phyloP scores from a whole-genome alignment of 495 filamentous ascomycete genomes.

The Talaromyces nanjingensis region DNA sequence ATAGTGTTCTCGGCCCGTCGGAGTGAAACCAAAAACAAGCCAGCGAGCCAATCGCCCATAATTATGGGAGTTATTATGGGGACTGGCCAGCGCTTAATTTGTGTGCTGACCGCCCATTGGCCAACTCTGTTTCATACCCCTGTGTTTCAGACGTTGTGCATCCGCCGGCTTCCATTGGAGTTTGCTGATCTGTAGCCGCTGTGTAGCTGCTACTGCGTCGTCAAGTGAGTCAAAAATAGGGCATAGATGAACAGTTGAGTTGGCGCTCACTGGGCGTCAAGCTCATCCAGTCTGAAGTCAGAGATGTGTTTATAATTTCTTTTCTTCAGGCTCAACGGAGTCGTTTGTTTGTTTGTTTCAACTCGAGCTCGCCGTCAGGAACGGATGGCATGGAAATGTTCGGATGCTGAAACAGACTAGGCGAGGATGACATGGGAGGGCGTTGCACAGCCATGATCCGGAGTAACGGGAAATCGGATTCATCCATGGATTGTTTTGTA shows the following conservation, averaged over 20 bases:
- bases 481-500: too few relatives aligned
- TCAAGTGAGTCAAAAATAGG: not conserved
- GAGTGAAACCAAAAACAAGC: not conserved
- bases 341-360: not conserved
- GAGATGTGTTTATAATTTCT: not conserved
- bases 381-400: not conserved
- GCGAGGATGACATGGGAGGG: not conserved
- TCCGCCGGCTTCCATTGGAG: not conserved
- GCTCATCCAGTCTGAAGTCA: not conserved
- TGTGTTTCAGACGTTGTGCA: slow-evolving; percentile 1
- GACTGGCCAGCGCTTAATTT: not conserved
- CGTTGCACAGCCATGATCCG: not conserved
- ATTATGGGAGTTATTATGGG: too few relatives aligned
- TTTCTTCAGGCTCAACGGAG: not conserved
- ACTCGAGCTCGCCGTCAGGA: not conserved
- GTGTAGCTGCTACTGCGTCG: not conserved
- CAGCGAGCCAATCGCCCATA: not conserved
- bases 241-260: too few relatives aligned
- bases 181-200: not conserved
- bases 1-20: not conserved
- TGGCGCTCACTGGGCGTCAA: not conserved
- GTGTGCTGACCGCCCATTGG: not conserved
- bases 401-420: not conserved
- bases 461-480: not conserved
- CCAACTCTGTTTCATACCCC: not conserved